Conservation (phyloP, 441 rosid genomes). For the Arabidopsis lyrata region DNA sequence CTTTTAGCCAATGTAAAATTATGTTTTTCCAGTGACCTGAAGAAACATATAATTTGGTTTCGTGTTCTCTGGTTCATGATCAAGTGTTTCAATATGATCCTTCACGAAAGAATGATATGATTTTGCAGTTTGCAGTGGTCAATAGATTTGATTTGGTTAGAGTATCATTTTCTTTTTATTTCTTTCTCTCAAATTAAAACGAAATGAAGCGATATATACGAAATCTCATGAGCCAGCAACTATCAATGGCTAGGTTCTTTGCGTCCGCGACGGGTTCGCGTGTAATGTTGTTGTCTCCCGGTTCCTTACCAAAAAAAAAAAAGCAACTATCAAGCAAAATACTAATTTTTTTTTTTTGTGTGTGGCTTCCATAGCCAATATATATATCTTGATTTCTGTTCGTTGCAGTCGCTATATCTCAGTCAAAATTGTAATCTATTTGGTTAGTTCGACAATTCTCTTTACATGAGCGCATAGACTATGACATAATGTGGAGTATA, state of each 20-base stretch:
- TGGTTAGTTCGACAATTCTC: background rate
- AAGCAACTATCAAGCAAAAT: no score
- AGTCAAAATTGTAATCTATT: background rate
- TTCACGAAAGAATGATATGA: background rate
- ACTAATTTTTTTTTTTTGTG: background rate
- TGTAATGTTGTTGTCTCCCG: no score
- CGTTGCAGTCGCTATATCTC: background rate
- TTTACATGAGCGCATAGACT: background rate
- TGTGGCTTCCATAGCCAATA: background rate
- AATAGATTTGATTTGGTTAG: background rate
- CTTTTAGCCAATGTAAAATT: conserved; percentile 8
- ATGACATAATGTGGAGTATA: background rate
- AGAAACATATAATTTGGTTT: conserved; percentile 26
- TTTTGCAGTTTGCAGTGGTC: background rate
- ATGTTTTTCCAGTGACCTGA: conserved; percentile 30
- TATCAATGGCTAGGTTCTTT: no score
- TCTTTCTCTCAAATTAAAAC: background rate
- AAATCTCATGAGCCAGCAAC: no score
- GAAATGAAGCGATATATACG: no score
- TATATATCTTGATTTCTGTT: no score
- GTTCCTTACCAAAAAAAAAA: no score
- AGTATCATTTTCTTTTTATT: background rate
- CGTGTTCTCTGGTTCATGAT: background rate
- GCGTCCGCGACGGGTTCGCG: no score
- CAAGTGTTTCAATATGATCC: conserved; percentile 15